A percentile compares a stretch with the other conserved stretches of the same genome.
phyloP scores from a whole-genome alignment of 208 protist genomes.

The Leishmania braziliensis region DNA sequence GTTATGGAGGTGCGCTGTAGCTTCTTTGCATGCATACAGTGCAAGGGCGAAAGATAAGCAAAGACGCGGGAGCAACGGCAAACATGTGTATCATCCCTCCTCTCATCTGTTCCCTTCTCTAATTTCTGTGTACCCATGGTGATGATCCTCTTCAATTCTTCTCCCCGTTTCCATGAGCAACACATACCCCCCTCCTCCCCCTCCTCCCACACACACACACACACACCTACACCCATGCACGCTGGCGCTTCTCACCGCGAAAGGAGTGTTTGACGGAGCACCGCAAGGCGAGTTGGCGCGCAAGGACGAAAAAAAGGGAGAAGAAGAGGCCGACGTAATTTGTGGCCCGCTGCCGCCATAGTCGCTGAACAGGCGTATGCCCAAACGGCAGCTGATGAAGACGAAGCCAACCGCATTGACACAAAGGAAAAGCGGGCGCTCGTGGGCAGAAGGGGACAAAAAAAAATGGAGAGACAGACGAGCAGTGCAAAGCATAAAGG shows the following conservation, averaged over 20 bases:
- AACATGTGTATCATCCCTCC: not conserved
- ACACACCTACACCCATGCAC: not conserved
- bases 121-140: not conserved
- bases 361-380: not conserved
- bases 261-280: not conserved
- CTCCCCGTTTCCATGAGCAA: not conserved
- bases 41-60: not conserved
- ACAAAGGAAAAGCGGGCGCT: not conserved
- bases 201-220: not conserved
- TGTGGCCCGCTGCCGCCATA: not conserved
- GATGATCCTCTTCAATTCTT: not conserved
- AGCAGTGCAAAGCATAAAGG: too few relatives aligned
- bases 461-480: too few relatives aligned
- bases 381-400: not conserved
- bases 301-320: not conserved
- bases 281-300: not conserved
- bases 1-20: not conserved
- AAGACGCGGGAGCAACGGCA: not conserved
- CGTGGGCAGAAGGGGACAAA: not conserved
- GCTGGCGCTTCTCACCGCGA: not conserved
- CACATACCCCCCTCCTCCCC: not conserved
- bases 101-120: not conserved
- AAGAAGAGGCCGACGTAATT: not conserved
- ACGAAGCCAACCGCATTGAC: not conserved
- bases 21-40: not conserved